phyloP scores from a whole-genome alignment of 1,139 yeast species.

The Nakaseomyces bracarensis region DNA sequence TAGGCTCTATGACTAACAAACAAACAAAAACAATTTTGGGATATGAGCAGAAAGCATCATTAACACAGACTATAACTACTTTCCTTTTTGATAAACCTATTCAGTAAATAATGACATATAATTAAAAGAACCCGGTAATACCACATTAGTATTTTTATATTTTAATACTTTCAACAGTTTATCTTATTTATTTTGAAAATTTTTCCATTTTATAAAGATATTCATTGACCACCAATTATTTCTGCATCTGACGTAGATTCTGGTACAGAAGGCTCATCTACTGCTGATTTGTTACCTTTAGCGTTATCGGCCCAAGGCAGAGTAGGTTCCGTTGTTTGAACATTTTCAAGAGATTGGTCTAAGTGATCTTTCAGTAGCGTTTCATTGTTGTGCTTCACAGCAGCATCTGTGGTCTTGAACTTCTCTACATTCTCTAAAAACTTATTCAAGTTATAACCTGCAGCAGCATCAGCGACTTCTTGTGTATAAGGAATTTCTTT shows the following conservation, averaged over 20 bases:
- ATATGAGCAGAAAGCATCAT: too few relatives aligned
- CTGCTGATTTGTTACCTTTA: slow-evolving; percentile 8
- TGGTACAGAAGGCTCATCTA: not conserved
- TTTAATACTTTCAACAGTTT: too few relatives aligned
- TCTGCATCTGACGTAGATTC: not conserved
- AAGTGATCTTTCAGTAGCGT: slow-evolving; percentile 24
- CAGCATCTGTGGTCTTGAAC: slow-evolving; percentile 35
- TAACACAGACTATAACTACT: too few relatives aligned
- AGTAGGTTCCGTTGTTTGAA: slow-evolving; percentile 29
- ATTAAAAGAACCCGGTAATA: too few relatives aligned
- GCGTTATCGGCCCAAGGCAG: slow-evolving; percentile 25
- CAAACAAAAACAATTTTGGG: too few relatives aligned
- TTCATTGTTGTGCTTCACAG: slow-evolving; percentile 28
- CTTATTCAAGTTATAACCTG: slow-evolving; percentile 64
- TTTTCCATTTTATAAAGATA: too few relatives aligned
- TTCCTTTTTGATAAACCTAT: too few relatives aligned
- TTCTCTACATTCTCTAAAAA: slow-evolving; percentile 56
- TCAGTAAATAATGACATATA: too few relatives aligned
- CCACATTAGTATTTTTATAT: too few relatives aligned
- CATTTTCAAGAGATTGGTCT: slow-evolving; percentile 22
- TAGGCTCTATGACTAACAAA: too few relatives aligned
- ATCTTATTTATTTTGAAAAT: too few relatives aligned
- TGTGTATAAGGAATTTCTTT: slow-evolving; percentile 75
- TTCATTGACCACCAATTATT: too few relatives aligned
- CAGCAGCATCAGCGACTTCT: slow-evolving; percentile 85